phyloP scores from a whole-genome alignment of 208 protist species.

The Leishmania guyanensis region DNA sequence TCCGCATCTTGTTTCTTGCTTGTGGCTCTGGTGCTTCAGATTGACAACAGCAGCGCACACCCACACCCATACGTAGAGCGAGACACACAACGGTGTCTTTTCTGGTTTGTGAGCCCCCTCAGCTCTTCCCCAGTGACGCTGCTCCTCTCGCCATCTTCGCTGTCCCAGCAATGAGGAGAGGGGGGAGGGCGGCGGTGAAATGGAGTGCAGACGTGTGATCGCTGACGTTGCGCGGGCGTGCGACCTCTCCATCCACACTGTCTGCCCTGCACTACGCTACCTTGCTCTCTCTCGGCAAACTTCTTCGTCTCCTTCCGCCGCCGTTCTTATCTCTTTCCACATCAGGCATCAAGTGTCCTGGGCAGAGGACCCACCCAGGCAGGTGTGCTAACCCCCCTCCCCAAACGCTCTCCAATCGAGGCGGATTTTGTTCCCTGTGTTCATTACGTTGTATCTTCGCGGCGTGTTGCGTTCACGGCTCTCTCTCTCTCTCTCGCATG shows the following conservation, averaged over 20 bases:
- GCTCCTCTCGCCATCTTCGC: background rate
- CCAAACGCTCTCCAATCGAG: background rate
- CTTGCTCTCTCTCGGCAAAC: background rate
- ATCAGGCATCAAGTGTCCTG: background rate
- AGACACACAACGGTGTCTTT: background rate
- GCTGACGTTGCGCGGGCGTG: background rate
- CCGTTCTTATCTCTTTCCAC: background rate
- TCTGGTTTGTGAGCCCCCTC: background rate
- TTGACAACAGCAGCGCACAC: background rate
- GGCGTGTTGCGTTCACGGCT: background rate
- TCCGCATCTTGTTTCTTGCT: background rate
- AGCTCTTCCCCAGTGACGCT: background rate
- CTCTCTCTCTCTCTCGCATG: background rate
- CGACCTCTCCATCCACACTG: background rate
- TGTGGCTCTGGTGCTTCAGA: background rate
- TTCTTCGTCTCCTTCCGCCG: background rate
- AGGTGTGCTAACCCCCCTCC: background rate
- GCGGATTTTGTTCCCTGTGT: background rate
- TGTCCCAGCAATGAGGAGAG: background rate
- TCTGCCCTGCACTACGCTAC: background rate
- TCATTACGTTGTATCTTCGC: background rate
- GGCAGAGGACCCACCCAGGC: background rate
- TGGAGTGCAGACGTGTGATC: background rate
- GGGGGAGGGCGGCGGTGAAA: background rate
- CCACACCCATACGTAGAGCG: background rate